Evolutionary conservation across 108 stramenopile genomes (phyloP), one percentile per base, ranked within the genome.

Genomic region (Conticribra weissflogii): DNA sequence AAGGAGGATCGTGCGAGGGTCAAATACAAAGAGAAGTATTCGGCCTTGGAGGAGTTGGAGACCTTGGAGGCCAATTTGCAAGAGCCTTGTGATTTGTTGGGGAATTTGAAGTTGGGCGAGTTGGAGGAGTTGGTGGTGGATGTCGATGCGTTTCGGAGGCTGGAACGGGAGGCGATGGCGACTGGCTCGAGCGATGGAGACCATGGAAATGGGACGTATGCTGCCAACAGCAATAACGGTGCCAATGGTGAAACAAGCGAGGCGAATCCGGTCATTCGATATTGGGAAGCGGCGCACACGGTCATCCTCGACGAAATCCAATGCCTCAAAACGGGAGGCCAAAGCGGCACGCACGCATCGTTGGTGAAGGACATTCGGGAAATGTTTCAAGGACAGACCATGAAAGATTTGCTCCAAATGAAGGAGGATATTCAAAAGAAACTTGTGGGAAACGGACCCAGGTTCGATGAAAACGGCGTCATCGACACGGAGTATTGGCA

Each of bases 401-500:
- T 54, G n/a, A 59, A 64, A 44, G 92, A 79, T 16, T 67, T 98
- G 60, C 63, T 81, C n/a, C 83, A 94, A 66, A 93, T 97, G 95
- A 79, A 89, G 52, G 71, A 64, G 30, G 88, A 98, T 41, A 89
- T 98, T 50, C 76, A 85, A 51, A 66, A 65, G 9, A 93, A 92
- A 61, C 36, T 96, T 15, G 81, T 79, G 0, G 60, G 32, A 30
- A 23, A 64, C 2, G 51, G 54, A n/a, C 72, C 80, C 2, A 36
- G 32, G 14, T 60, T 63, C 49, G 68, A 68, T 59, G 85, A 64
- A 46, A 81, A 75, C 19, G 85, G 68, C 25, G 78, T 70, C 17
- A 81, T 79, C 17, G 95, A 95, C 63, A 76, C 71, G 4, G 86
- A 88, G 3, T 97, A 97, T 73, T 97, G 98, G 98, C 78, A 79